Base-by-base conservation (phyloP, 1,139 yeast species). In the Saccharomyces hybrid region DNA sequence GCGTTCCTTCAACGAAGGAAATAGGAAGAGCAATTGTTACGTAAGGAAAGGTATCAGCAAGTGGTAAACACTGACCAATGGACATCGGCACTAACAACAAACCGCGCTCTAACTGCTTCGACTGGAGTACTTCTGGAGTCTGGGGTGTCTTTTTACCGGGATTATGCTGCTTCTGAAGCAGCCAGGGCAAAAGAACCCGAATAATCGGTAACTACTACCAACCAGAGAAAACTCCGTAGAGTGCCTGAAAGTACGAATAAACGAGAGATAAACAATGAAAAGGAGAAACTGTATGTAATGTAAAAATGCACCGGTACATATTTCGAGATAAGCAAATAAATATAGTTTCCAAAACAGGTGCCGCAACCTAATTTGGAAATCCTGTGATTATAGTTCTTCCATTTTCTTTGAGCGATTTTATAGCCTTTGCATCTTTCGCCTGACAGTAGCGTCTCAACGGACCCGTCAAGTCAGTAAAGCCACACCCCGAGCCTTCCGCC, bases 401-500 rank as follows among this genome's bases (percentile, higher is more conserved):
- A 8, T 31, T 27, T 12, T 46, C 44, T 26, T 29, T 27, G 9
- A 61, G 56, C 1, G 21, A 21, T 16, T 55, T 32, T 12, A 55
- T 46, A 32, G 38, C 49, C 11, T 48, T 38, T 12, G 44, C 27
- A 19, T 61, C 61, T 16, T 50, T 34, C 8, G 27, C 19, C 11
- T 54, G 59, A 46, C 62, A 59, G 31, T 55, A 51, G 27, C 62
- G 65, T 52, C 70, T 63, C 34, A 74, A 50, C n/a, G 63, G 62
- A 44, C 67, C 69, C 29, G 62, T 61, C 50, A 72, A 71, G 7
- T 64, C 61, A 0, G 64, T 55, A 50, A 74, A 58, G 49, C 69
- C 55, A 11, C 74, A 64, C 49, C 70, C 59, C 6, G 72, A 61
- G 4, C 82, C 83, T 53, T 73, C 76, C 38, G 79, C 59, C 60